Percentiles rank a stretch among this genome's conserved stretches.
Evolutionary conservation across 352 stramenopile genomes (phyloP).

Genomic region (Pythium utonaiense): DNA sequence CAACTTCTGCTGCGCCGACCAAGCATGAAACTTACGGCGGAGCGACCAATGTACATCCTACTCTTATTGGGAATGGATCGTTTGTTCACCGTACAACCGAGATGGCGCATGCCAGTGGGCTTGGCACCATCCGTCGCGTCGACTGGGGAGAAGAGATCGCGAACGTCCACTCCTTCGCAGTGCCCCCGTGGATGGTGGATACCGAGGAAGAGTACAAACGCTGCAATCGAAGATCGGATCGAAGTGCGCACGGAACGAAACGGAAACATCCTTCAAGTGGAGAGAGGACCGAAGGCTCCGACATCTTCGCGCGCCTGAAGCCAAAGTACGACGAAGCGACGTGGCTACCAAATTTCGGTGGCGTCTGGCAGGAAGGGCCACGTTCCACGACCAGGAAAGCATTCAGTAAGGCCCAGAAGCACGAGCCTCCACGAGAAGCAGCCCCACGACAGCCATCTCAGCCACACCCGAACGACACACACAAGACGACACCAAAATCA

Average conservation of each 20-base stretch:
- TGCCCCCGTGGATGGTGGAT: conserved; percentile 74
- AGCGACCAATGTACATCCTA: background rate
- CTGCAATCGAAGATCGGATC: conserved; percentile 36
- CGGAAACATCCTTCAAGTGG: background rate
- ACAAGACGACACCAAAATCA: background rate
- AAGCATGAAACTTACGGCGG: background rate
- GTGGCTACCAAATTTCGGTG: conserved; percentile 78
- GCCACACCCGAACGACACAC: background rate
- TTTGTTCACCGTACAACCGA: conserved; percentile 53
- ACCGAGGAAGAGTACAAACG: conserved; percentile 69
- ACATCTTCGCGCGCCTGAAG: conserved; percentile 35
- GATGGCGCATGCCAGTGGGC: conserved; percentile 32
- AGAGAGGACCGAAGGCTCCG: background rate
- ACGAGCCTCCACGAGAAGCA: background rate
- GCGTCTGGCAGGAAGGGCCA: conserved; percentile 70
- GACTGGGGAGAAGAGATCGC: conserved; percentile 37
- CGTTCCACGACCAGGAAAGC: conserved; percentile 53
- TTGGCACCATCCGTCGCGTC: conserved; percentile 39
- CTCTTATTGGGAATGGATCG: background rate
- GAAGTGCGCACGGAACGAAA: background rate
- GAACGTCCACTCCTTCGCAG: conserved; percentile 61
- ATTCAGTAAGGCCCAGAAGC: conserved; percentile 31
- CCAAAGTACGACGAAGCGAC: conserved; percentile 29
- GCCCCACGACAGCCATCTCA: background rate
- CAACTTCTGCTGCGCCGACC: background rate